Percentiles rank a stretch among this genome's conserved stretches.
phyloP scores from a whole-genome alignment of 108 stramenopile genomes.

The Discostella pseudostelligera region DNA sequence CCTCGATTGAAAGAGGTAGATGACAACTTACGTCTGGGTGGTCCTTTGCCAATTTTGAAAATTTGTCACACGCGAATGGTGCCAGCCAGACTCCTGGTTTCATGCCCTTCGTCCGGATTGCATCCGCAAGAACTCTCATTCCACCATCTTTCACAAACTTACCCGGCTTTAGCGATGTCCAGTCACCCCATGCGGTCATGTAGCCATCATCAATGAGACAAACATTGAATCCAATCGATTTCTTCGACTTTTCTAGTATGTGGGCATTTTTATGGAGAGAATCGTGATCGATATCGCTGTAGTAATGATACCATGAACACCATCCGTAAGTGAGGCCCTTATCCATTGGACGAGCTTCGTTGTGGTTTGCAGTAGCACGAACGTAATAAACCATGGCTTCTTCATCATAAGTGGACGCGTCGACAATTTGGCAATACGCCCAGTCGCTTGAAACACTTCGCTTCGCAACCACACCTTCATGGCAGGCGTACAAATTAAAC shows the following conservation, averaged over 20 bases:
- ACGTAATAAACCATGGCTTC: slow-evolving; percentile 89
- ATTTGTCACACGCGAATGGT: slow-evolving; percentile 88
- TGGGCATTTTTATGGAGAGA: slow-evolving; percentile 73
- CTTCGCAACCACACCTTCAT: slow-evolving; percentile 56
- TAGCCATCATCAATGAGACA: slow-evolving; percentile 93
- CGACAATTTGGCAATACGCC: slow-evolving; percentile 77
- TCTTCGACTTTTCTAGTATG: slow-evolving; percentile 56
- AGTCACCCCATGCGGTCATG: slow-evolving; percentile 95
- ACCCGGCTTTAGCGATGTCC: slow-evolving; percentile 79
- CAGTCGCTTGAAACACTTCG: slow-evolving; percentile 63
- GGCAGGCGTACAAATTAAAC: slow-evolving; percentile 68
- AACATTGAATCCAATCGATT: slow-evolving; percentile 70
- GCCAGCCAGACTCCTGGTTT: slow-evolving; percentile 91
- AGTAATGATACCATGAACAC: slow-evolving; percentile 96
- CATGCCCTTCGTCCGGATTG: slow-evolving; percentile 72
- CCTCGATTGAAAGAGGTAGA: no score
- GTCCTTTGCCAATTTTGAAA: slow-evolving; percentile 65
- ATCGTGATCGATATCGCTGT: slow-evolving; percentile 80
- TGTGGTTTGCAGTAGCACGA: slow-evolving; percentile 71
- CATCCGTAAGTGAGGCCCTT: slow-evolving; percentile 84
- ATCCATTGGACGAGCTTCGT: slow-evolving; percentile 71
- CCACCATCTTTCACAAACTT: slow-evolving; percentile 62
- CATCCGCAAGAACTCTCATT: slow-evolving; percentile 67
- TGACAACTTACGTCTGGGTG: slow-evolving; percentile 63
- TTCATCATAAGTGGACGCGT: slow-evolving; percentile 78